phyloP scores from a whole-genome alignment of 768 basidiomycete species.

The Strobilomyces dryophilus region DNA sequence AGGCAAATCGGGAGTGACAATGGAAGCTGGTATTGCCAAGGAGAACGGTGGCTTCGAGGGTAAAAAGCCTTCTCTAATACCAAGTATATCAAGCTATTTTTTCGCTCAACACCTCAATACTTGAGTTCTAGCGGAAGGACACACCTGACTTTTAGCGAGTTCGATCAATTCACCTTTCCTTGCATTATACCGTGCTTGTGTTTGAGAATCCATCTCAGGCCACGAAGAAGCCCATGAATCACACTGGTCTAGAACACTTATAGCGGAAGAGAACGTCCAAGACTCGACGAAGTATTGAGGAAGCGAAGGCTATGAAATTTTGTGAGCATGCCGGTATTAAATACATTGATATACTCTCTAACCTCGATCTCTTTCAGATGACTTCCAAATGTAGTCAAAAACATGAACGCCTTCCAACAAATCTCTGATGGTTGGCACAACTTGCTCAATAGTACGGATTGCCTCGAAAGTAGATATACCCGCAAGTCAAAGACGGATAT shows the following conservation, averaged over 20 bases:
- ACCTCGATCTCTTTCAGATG: conserved; percentile 77
- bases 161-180: conserved; percentile 87
- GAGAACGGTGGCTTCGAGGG: conserved; percentile 73
- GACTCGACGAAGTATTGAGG: conserved; percentile 80
- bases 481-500: conserved; percentile 95
- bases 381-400: conserved; percentile 73
- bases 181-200: conserved; percentile 56
- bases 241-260: conserved; percentile 78
- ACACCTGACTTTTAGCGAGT: conserved; percentile 82
- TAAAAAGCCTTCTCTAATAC: conserved; percentile 67
- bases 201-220: conserved; percentile 41
- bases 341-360: conserved; percentile 11
- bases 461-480: conserved; percentile 83
- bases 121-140: conserved; percentile 5
- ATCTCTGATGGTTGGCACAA: conserved; percentile 67
- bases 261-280: conserved; percentile 89
- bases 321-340: conserved; percentile 16
- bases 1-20: conserved; percentile 9
- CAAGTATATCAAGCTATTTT: conserved; percentile 78
- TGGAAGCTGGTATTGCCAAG: conserved; percentile 33
- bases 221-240: conserved; percentile 61
- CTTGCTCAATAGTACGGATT: conserved; percentile 72
- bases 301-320: conserved; percentile 40
- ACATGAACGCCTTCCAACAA: conserved; percentile 63
- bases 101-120: conserved; percentile 1